Percentiles rank a stretch among this genome's conserved stretches.
Evolutionary conservation across 192 early-diverging fungal genomes (phyloP).

Genomic region (Helicostylum pulchrum): DNA sequence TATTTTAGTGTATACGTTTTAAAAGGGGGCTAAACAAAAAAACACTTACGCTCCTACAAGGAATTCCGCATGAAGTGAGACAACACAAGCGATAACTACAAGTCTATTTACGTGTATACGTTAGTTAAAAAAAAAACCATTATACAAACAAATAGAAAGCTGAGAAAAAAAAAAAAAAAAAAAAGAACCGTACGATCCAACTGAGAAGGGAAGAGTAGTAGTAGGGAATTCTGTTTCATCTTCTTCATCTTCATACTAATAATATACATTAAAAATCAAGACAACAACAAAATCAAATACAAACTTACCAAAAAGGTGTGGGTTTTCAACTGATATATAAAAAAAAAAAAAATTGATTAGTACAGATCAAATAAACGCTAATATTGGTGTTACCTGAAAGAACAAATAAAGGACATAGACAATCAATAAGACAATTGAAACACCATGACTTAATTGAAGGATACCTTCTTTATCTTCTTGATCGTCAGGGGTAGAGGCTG

Average conservation of each 20-base stretch:
- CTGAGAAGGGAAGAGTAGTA: slow-evolving; percentile 55
- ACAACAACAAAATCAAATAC: slow-evolving; percentile 5
- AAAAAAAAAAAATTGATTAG: neutral
- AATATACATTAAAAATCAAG: neutral
- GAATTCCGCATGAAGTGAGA: slow-evolving; percentile 78
- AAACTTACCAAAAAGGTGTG: slow-evolving; percentile 55
- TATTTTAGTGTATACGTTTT: neutral
- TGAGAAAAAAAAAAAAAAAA: neutral
- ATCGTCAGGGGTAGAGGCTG: slow-evolving; percentile 44
- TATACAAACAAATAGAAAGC: neutral
- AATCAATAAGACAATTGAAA: slow-evolving; percentile 64
- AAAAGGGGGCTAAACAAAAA: neutral
- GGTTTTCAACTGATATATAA: slow-evolving; percentile 60
- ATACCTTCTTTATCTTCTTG: slow-evolving; percentile 47
- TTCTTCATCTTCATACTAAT: slow-evolving; percentile 36
- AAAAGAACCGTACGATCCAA: slow-evolving; percentile 36
- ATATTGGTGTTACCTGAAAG: slow-evolving; percentile 58
- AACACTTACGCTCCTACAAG: slow-evolving; percentile 66
- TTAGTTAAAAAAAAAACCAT: neutral
- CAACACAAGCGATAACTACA: slow-evolving; percentile 58
- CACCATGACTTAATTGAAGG: slow-evolving; percentile 60
- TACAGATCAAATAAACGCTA: neutral
- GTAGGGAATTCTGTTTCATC: slow-evolving; percentile 59
- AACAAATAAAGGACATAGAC: slow-evolving; percentile 69
- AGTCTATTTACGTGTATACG: slow-evolving; percentile 36